Conservation (phyloP, 2,329 filamentous ascomycete genomes). For the Penicillium sp. region DNA sequence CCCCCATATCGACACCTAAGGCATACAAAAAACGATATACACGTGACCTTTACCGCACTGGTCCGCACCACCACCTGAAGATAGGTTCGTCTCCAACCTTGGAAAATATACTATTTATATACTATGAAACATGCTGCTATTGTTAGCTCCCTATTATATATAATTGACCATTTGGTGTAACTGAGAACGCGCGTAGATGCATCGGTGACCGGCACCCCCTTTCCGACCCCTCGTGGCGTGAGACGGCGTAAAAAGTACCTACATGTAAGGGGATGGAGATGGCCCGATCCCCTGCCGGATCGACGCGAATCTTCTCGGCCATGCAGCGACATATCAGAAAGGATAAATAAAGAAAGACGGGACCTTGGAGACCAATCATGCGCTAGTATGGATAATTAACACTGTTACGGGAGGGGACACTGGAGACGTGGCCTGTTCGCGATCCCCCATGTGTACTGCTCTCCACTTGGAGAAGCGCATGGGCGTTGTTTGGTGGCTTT, state of each 20-base stretch:
- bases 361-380: not conserved
- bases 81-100: not conserved
- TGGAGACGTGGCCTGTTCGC: constrained; percentile 30
- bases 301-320: constrained; percentile 10
- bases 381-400: not conserved
- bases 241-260: constrained; percentile 3
- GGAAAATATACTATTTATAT: too few species aligned
- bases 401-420: constrained; percentile 7
- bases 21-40: not conserved
- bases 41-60: not conserved
- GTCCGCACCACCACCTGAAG: not conserved
- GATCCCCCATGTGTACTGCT: constrained; percentile 2
- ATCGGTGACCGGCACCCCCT: not conserved
- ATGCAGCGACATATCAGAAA: not conserved
- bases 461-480: constrained; percentile 10
- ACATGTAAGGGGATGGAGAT: constrained; percentile 21
- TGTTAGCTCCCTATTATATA: not conserved
- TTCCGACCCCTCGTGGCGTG: constrained; percentile 21
- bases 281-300: constrained; percentile 18
- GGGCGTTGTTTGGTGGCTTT: constrained; percentile 3
- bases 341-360: not conserved
- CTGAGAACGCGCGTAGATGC: not conserved
- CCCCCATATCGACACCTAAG: constrained; percentile 8
- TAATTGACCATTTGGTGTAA: not conserved
- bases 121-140: not conserved